Conservation (phyloP, 2,329 filamentous ascomycete species). For the Colletotrichum melonis region DNA sequence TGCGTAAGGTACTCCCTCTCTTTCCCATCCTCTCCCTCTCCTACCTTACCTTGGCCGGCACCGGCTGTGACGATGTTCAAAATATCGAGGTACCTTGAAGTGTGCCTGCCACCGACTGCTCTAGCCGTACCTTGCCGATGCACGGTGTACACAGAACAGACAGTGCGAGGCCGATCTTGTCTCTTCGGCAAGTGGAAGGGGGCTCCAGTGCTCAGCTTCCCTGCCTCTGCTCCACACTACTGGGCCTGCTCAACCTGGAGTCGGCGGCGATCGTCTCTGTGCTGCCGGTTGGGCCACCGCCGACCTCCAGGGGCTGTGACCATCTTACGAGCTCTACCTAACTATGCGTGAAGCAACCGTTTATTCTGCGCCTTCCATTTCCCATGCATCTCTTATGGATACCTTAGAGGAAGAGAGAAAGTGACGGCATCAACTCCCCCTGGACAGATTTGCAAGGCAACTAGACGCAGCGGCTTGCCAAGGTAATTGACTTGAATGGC, state of each 20-base stretch:
- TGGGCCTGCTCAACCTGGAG: constrained; percentile 15
- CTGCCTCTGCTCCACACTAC: neutral
- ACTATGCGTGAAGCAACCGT: neutral
- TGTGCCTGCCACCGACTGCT: neutral
- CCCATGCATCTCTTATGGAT: neutral
- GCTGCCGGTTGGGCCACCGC: constrained; percentile 27
- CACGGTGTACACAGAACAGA: neutral
- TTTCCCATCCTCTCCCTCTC: neutral
- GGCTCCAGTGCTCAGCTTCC: neutral
- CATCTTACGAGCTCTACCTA: constrained; percentile 20
- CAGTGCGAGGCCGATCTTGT: neutral
- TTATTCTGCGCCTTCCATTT: neutral
- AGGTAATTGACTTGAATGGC: no score
- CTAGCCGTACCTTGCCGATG: neutral
- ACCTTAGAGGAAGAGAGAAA: neutral
- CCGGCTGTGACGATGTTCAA: no score
- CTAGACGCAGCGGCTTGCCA: no score
- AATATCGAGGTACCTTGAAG: neutral
- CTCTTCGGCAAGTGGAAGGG: neutral
- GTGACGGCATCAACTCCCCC: neutral
- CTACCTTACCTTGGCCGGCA: neutral
- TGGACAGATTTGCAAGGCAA: neutral
- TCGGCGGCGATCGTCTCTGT: constrained; percentile 28
- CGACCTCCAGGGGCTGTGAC: constrained; percentile 26
- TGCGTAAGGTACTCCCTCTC: neutral